Evolutionary conservation across 495 filamentous ascomycete genomes (phyloP), one percentile per base, ranked within the genome.

Genomic region (Lasiosphaeris hirsuta): DNA sequence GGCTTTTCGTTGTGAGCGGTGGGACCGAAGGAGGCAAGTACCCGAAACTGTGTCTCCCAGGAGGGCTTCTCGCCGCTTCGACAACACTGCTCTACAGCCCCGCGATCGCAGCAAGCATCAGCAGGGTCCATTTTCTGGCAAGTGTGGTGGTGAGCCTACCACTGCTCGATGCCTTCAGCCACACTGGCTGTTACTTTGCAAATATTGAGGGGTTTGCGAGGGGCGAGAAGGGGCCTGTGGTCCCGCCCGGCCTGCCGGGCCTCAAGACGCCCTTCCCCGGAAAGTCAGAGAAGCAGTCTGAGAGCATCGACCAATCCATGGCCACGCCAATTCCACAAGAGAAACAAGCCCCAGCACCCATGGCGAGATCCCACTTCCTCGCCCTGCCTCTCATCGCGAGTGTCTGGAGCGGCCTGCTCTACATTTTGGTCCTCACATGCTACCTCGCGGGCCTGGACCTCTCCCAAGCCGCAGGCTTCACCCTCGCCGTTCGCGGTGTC

Each of bases 81-180:
- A 34, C 36, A 3, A 44, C 51, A 15, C 13, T 65, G 9, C 15
- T 62, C 7, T 15, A 57, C 15, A 65, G 48, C 37, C 63, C 63
- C 2, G 60, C 56, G 19, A 9, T 60, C 13, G 18, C 48, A 3
- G 34, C 17, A 4, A 56, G 15, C 10, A 44, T 62, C 23, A 53
- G 62, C 54, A 59, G 46, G 15, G 9, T 11, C 5, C 34, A 39
- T 8, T 50, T 65, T 19, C n/a, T 57, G 23, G 48, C 49, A 1
- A 62, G 63, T 36, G 42, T 62, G 56, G 33, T 23, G 11, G 7
- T 65, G 30, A 60, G 63, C 48, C 51, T 54, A 13, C 52, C 59
- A 1, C 40, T 65, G 30, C 51, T 62, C 35, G 49, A 62, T 4
- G 44, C 51, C 35, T 36, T 62, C 33, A 17, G 34, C 30, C 45